Base-by-base conservation (phyloP, 805 yeast species). In the Blastobotrys americana region DNA sequence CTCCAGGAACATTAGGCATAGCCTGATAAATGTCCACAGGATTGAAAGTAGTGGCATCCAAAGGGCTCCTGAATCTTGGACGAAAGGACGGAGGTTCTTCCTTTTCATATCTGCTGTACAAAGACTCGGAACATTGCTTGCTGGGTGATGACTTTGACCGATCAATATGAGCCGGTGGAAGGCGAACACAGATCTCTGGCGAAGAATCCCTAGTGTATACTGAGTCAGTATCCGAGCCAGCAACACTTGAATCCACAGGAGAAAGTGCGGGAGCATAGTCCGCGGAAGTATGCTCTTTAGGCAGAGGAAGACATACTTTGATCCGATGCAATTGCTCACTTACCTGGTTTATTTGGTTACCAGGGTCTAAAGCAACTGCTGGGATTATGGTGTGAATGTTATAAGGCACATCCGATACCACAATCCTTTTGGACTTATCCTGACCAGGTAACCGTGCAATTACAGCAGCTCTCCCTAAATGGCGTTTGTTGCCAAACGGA, bases 371-470 rank as follows among this genome's bases (percentile, higher is more conserved):
- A n/a, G n/a, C n/a, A n/a, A n/a, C n/a, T n/a, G n/a, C 43, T 13
- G 43, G 43, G 33, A 41, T 23, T 16, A 41, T 41, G 9, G 43
- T 41, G 28, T 41, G 43, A 38, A 41, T 41, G 16, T 41, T 31
- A 13, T 38, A 41, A 3, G 43, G 43, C 5, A 41, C 43, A 25
- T 25, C 31, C 5, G n/a, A 18, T 13, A 37, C 23, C 19, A 25
- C 34, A n/a, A 41, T 27, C 19, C 18, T 15, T 10, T 33, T 22
- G 15, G 21, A 8, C 23, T 41, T 41, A 19, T 19, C 20, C 33
- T 22, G 23, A 8, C 43, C 43, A 9, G 43, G 43, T 20, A 41
- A 31, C 19, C 37, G 37, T 2, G 43, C 38, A 9, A 25, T 31
- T 25, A 41, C 43, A 10, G 19, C 22, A 5, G 38, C 37, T 22